Evolutionary conservation across 192 early-diverging fungal species (phyloP), one percentile per base, ranked within the genome.

Genomic region (Spizellomyces sp.): DNA sequence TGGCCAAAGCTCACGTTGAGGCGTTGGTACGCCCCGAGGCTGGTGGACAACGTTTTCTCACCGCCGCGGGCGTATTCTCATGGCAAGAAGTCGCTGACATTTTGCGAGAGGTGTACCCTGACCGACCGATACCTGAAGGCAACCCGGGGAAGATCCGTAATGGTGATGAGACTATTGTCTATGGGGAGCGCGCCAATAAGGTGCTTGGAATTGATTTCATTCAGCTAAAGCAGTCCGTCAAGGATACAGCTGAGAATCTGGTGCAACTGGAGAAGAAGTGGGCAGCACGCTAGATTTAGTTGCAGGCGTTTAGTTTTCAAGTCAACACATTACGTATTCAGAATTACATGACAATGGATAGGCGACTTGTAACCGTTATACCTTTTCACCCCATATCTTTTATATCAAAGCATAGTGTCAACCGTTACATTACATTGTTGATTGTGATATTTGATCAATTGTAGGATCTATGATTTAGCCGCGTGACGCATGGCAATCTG

Each of bases 21-120:
- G 61, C 61, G 15, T n/a, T 62, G 15, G 21, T 47, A 15, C 27
- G 22, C 61, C 61, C 61, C 15, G 61, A 62, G 27, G 61, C 61
- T 22, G 61, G 27, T 15, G 61, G 61, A 15, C 15, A 62, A 19
- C 52, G 52, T 55, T 55, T 55, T 19, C 52, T 55, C 52, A 15
- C 19, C 52, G 0, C 15, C 52, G 52, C 52, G 15, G 52, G 15
- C 52, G 3, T 2, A 15, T 3, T 55, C 52, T 55, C 52, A n/a
- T 12, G 14, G 14, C 21, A 10, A 12, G 22, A 21, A 12, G 42
- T 61, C 12, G 59, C 59, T 19, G 15, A 10, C 10, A 21, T 61
- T 10, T 36, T 61, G 14, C 15, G 15, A 21, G 42, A 61, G 59
- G 0, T 19, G 59, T 61, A 36, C 21, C 59, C 59, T 12, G 59